Evolutionary conservation across 768 basidiomycete genomes (phyloP), one percentile per base, ranked within the genome.

Genomic region (Arthromyces matolae): DNA sequence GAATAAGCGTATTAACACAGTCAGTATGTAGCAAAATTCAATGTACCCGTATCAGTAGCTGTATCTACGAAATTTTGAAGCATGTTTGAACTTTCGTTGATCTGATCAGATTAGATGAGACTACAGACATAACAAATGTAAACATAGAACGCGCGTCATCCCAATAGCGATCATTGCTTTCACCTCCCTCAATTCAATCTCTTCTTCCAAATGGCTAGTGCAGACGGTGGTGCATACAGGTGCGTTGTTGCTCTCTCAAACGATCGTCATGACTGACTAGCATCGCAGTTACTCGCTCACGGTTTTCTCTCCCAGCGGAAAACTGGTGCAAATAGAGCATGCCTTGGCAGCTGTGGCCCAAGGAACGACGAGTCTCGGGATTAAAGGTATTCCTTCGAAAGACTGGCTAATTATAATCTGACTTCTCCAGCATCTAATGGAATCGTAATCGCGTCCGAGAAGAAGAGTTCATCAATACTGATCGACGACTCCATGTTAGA

Each of bases 281-380:
- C 28, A 37, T 37, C 43, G 37, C 64, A 97, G 94, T 64, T 99
- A 96, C 77, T 99, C 96, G 56, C 82, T 99, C 53, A 99, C 96
- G 12, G 95, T 96, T 60, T 99, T 99, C 82, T 96, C 93, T 31
- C 96, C 96, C 45, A 96, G 93, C 60, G 95, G 95, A 56, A 96
- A 93, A 78, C 82, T 99, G 42, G 95, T 99, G 51, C 96, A 99
- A 76, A 99, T 99, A 65, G 96, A 99, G 75, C 96, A 99, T 72
- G 96, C 96, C 37, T 76, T 99, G 52, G 96, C 96, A 47, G 94
- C 94, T 25, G 95, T 98, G 49, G 81, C 89, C 19, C 87, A 89
- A 58, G 95, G 95, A 50, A 94, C 93, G 36, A 98, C 96, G 34
- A 93, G 91, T 70, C 81, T 99, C 36, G 96, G 96, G 45, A 97